Conservation (phyloP, 2,329 filamentous ascomycete genomes). For the Diaporthe australafricana region DNA sequence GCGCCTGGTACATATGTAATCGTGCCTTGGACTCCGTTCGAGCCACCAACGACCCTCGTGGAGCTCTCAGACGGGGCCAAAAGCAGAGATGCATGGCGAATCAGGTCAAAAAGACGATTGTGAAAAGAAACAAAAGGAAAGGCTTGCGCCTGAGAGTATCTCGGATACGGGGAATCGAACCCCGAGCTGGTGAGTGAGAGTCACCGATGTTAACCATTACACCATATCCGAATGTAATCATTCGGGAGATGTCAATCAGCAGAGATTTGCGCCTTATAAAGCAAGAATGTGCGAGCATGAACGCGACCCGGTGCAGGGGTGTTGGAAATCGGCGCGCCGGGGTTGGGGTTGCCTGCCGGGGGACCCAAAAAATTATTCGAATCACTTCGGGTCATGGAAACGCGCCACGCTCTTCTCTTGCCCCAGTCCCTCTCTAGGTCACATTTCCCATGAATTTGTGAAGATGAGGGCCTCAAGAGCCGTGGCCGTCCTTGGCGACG, state of each 20-base stretch:
- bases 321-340: not conserved
- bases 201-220: slow-evolving; percentile 36
- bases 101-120: not conserved
- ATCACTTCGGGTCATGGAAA: slow-evolving; percentile 16
- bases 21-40: no score
- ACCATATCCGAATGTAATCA: slow-evolving; percentile 35
- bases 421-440: slow-evolving; percentile 37
- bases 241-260: not conserved
- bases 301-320: no score
- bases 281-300: no score
- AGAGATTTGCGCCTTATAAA: not conserved
- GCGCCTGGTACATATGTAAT: no score
- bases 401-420: slow-evolving; percentile 30
- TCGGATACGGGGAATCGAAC: slow-evolving; percentile 38
- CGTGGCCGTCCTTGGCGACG: slow-evolving; percentile 52
- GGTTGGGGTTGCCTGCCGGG: slow-evolving; percentile 34
- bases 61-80: no score
- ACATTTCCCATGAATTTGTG: slow-evolving; percentile 39
- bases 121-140: not conserved
- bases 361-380: slow-evolving; percentile 36
- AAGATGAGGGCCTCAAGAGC: slow-evolving; percentile 55
- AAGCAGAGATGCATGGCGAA: no score
- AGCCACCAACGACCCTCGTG: no score
- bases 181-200: slow-evolving; percentile 36
- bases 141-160: not conserved